Evolutionary conservation across 257 asterid genomes (phyloP), one percentile per base, ranked within the genome.

Genomic region (Ilex asprella): DNA sequence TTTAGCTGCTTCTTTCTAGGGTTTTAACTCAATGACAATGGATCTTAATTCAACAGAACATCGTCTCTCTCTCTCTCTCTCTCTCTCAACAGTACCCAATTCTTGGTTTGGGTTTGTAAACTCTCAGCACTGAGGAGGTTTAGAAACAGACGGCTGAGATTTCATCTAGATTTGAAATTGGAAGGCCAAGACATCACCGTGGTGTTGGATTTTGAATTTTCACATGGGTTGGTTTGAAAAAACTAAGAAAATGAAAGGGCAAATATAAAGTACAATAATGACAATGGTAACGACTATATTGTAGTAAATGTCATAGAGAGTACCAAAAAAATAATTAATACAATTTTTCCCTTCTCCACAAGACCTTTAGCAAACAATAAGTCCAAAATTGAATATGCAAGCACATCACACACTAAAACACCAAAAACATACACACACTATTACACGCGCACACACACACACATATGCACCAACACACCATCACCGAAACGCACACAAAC

Each of bases 271-370:
- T 55, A n/a, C 21, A 68, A 51, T 55, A 31, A 60, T 46, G 51
- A 59, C 30, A 32, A 56, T 55, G 5, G 5, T 50, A 79, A 86
- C 91, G 95, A 88, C 86, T 81, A 81, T 43, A 60, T 35, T 35
- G 27, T 21, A 21, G 1, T 21, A 21, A 21, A 21, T 21, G 27
- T 21, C 27, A 21, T 21, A 21, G 27, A 21, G 27, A 21, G 27
- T 21, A 21, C 27, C 27, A 21, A 21, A 21, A 21, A 21, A 21
- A 21, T 0, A 21, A 21, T 21, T 21, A 21, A 21, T 21, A 21
- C 27, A 1, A 21, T 21, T 21, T 21, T 21, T 21, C 27, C 27
- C 27, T 21, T 21, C 27, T 21, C 27, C 27, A 21, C 27, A 21
- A 21, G 27, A 21, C 27, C 27, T 21, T 21, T 21, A 21, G 27